Evolutionary conservation across 2,329 filamentous ascomycete species (phyloP), one percentile per base, ranked within the genome.

Genomic region (Beauveria sp.): DNA sequence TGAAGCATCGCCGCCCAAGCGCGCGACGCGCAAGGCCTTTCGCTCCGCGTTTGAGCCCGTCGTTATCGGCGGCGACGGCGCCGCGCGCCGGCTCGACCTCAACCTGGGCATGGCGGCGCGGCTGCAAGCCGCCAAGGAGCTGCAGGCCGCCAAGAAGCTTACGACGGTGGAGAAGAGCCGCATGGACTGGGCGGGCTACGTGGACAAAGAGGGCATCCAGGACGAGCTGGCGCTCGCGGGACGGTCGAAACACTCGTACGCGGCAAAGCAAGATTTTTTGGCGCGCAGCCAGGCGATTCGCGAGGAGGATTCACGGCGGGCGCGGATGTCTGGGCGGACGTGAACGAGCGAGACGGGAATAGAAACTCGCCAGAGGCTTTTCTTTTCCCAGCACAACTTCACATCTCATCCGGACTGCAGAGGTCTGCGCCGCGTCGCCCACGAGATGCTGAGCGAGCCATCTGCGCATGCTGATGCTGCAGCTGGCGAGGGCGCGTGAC

Each of bases 111-210:
- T 85, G 65, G 74, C 78, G 10, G 74, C 77, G 43, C 72, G 80
- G 43, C 73, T 81, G 58, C 75, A 77, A 67, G 77, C 80, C 55
- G 78, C 76, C 58, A 80, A 78, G 62, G 75, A 74, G 50, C 78
- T 78, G 18, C 78, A 81, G 63, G 81, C 84, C 52, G 81, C 84
- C 54, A 85, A 82, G 77, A 89, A 88, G 70, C 77, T 89, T 66
- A 89, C 86, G 70, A 87, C 86, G 18, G 84, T 89, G 18, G 86
- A 89, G 74, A 89, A 89, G 79, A 88, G 85, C 67, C 80, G 85
- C 58, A 86, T 89, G 82, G 86, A 89, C 72, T 89, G 86, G 86
- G 86, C 86, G 3, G 85, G 86, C 14, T 89, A 83, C 67, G 86
- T 89, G 62, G 86, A 89, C 73, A 83, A 86, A 71, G 86, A 88